phyloP scores from a whole-genome alignment of 352 stramenopile species.

The Phytophthora sojae region DNA sequence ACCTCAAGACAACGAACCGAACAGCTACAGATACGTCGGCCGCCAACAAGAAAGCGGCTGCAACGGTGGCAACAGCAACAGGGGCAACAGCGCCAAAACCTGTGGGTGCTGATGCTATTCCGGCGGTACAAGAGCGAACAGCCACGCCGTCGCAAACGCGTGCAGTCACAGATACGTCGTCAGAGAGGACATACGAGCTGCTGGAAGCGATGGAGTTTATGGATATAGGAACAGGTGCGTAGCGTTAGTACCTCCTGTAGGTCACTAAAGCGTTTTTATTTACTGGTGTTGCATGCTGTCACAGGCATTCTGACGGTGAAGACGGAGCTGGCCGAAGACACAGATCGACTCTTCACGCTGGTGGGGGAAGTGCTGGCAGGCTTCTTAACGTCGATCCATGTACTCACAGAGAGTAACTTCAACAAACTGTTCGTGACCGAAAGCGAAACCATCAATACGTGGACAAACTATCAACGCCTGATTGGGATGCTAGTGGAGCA shows the following conservation, averaged over 20 bases:
- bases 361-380: slow-evolving; percentile 68
- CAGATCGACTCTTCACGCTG: slow-evolving; percentile 67
- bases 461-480: slow-evolving; percentile 82
- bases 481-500: slow-evolving; percentile 90
- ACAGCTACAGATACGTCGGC: slow-evolving; percentile 5
- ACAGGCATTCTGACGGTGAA: slow-evolving; percentile 87
- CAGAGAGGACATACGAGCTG: slow-evolving; percentile 83
- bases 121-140: slow-evolving; percentile 10
- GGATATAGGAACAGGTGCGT: slow-evolving; percentile 79
- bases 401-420: slow-evolving; percentile 75
- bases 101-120: not conserved
- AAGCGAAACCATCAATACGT: slow-evolving; percentile 83
- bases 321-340: slow-evolving; percentile 80
- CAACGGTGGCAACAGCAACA: not conserved
- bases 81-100: not conserved
- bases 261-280: not conserved
- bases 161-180: slow-evolving; percentile 28
- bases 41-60: slow-evolving; percentile 13
- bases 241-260: not conserved
- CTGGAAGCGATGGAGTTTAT: slow-evolving; percentile 92
- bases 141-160: slow-evolving; percentile 10
- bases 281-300: slow-evolving; percentile 3
- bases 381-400: slow-evolving; percentile 69
- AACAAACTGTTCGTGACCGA: slow-evolving; percentile 76
- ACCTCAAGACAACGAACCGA: slow-evolving; percentile 64